Evolutionary conservation across 2,329 filamentous ascomycete genomes (phyloP).

Genomic region (Botryotinia calthae): DNA sequence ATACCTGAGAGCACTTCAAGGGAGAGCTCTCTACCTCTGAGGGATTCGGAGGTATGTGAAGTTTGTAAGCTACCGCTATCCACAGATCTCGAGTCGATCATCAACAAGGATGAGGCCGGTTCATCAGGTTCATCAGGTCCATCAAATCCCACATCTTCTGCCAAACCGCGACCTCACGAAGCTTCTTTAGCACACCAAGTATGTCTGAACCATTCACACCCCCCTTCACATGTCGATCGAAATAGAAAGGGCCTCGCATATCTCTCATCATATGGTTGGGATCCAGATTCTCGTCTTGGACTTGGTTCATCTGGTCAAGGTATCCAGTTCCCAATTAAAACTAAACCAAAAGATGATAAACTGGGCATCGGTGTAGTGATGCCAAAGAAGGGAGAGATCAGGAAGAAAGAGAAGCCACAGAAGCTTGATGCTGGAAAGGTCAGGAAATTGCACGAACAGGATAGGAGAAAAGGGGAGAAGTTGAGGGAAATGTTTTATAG

Average conservation of each 20-base stretch:
- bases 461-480: slow-evolving; percentile 60
- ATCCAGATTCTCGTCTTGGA: slow-evolving; percentile 68
- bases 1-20: not conserved
- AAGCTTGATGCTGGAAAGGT: slow-evolving; percentile 69
- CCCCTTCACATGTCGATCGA: slow-evolving; percentile 69
- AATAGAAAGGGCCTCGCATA: slow-evolving; percentile 67
- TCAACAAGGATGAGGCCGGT: not conserved
- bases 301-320: slow-evolving; percentile 69
- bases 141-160: not conserved
- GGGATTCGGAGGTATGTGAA: slow-evolving; percentile 45
- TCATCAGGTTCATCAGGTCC: not conserved
- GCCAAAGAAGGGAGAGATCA: slow-evolving; percentile 39
- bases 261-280: slow-evolving; percentile 67
- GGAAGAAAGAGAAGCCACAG: slow-evolving; percentile 45
- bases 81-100: slow-evolving; percentile 36
- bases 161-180: slow-evolving; percentile 47
- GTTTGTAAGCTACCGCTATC: slow-evolving; percentile 60
- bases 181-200: slow-evolving; percentile 69
- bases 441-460: slow-evolving; percentile 58
- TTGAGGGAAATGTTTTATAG: slow-evolving; percentile 71
- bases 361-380: slow-evolving; percentile 65
- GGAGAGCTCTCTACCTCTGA: not conserved
- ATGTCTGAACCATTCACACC: slow-evolving; percentile 65
- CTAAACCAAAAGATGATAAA: slow-evolving; percentile 66
- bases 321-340: slow-evolving; percentile 72